Percentiles rank a stretch among this genome's conserved stretches.
Evolutionary conservation across 441 rosid genomes (phyloP).

Genomic region (Aquilaria agallochum): DNA sequence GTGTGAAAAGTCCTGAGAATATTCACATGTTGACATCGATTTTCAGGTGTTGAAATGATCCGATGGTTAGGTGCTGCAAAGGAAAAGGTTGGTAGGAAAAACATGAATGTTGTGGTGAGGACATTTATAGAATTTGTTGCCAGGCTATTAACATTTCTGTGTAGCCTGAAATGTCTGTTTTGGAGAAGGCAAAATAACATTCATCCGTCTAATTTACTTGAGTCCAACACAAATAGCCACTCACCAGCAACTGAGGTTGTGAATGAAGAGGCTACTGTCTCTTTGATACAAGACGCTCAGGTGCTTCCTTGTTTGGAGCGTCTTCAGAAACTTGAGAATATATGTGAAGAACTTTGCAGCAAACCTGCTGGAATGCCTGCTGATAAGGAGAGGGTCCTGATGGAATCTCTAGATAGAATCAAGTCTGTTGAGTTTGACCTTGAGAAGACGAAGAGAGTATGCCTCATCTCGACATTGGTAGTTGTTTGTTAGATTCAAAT

Average conservation of each 20-base stretch:
- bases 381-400: constrained; percentile 80
- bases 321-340: constrained; percentile 66
- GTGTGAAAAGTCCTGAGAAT: too few relatives aligned
- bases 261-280: constrained; percentile 30
- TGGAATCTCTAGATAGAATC: constrained; percentile 85
- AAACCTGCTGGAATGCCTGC: constrained; percentile 68
- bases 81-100: constrained; percentile 44
- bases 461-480: constrained; percentile 12
- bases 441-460: constrained; percentile 85
- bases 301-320: constrained; percentile 71
- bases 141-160: constrained; percentile 48
- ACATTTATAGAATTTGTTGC: constrained; percentile 40
- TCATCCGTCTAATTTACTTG: constrained; percentile 45
- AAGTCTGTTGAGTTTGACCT: constrained; percentile 87
- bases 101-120: constrained; percentile 28
- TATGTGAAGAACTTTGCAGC: constrained; percentile 52
- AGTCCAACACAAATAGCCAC: constrained; percentile 24
- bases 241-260: constrained; percentile 28
- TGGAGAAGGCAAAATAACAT: constrained; percentile 54
- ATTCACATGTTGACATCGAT: constrained; percentile 1
- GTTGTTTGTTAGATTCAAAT: constrained; percentile 3
- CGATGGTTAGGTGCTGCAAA: constrained; percentile 42
- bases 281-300: constrained; percentile 37
- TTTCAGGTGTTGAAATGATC: constrained; percentile 38
- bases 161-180: constrained; percentile 33